phyloP scores from a whole-genome alignment of 306 rosid species.

The Quercus mongolica region DNA sequence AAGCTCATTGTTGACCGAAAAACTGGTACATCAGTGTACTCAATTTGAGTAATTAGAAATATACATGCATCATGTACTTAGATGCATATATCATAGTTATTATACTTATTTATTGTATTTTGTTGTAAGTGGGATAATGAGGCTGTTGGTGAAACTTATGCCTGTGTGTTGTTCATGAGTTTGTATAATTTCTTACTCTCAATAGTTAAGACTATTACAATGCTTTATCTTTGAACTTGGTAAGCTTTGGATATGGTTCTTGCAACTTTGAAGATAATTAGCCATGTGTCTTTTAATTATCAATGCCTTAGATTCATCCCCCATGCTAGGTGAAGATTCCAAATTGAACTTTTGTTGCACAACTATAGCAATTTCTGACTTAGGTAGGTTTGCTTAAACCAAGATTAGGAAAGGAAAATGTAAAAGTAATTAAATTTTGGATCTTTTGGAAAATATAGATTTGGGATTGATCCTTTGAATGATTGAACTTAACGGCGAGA shows the following conservation, averaged over 20 bases:
- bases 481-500: neutral
- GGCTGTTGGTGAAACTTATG: neutral
- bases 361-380: neutral
- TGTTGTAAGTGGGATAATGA: constrained; percentile 1
- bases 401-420: no score
- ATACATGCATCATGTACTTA: constrained; percentile 1
- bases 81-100: constrained; percentile 6
- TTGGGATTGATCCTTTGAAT: neutral
- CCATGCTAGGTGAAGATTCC: neutral
- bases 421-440: no score
- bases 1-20: constrained; percentile 40
- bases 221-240: neutral
- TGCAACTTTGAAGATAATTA: neutral
- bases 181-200: neutral
- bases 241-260: neutral
- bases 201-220: neutral
- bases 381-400: neutral
- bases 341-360: neutral
- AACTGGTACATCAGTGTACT: constrained; percentile 8
- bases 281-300: neutral
- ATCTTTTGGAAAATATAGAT: neutral
- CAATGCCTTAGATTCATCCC: neutral
- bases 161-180: neutral
- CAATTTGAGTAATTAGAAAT: constrained; percentile 3
- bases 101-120: neutral